Evolutionary conservation across 805 yeast species (phyloP), one percentile per base, ranked within the genome.

Genomic region (Spathaspora passalidarum): DNA sequence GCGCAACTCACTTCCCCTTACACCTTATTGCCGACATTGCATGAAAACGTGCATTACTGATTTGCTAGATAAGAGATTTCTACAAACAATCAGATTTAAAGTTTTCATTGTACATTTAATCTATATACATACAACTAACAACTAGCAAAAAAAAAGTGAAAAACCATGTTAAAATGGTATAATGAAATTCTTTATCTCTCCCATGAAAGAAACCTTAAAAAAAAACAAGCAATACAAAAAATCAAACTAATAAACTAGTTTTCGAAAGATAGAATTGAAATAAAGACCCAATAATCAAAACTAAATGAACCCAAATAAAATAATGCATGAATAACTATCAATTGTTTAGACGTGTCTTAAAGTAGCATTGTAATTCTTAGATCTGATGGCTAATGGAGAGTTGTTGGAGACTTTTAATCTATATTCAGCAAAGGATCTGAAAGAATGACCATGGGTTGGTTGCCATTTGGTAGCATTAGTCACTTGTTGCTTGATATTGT

Each of bases 351-450:
- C 34, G 26, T 38, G 43, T 41, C 48, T 45, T 20, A 45, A 45
- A 32, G 18, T 45, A 17, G 40, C 16, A 23, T 45, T 48, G 35
- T 36, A 48, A 18, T 46, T 39, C 39, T 43, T 44, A 5, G 47
- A 16, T 41, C 45, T 47, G 22, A 45, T 42, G 4, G 47, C 46
- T 21, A 72, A 69, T 13, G 76, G 76, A 38, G 68, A 60, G 48
- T 69, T 75, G 59, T 71, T 64, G 38, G 63, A 62, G 7, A 60
- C 73, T 48, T 65, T 63, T 56, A 72, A 66, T 51, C 76, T 60
- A 60, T 72, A 72, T 52, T 72, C 76, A 35, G 74, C 74, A 56
- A 72, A 72, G 3, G 72, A 61, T 47, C 73, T 60, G 57, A 67
- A 71, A 17, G 73, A 61, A 56, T 68, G 60, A 32, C 73, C 73